A percentile compares a stretch with the other conserved stretches of the same genome.
Conservation (phyloP, 306 rosid species). For the Benincasa hispida region DNA sequence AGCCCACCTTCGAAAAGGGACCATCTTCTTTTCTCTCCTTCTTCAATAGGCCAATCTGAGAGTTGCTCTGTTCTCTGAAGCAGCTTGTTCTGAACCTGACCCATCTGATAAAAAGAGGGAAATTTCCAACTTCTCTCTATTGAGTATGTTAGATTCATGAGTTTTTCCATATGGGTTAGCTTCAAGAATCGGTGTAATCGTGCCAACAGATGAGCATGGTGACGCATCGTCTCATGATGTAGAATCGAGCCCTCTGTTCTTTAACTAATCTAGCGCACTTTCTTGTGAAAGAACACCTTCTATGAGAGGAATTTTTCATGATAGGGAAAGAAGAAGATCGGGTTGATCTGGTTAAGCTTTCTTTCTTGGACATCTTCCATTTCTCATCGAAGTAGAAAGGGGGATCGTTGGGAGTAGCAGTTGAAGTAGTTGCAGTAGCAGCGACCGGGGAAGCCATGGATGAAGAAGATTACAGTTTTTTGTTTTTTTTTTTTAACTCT, state of each 20-base stretch:
- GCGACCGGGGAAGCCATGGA: neutral
- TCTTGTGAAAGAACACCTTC: constrained; percentile 52
- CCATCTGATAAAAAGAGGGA: neutral
- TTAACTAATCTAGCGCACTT: constrained; percentile 76
- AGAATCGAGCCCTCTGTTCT: constrained; percentile 86
- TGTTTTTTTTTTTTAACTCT: too few species aligned
- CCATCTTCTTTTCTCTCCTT: neutral
- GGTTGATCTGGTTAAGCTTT: constrained; percentile 1
- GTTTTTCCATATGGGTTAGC: neutral
- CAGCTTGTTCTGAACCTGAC: neutral
- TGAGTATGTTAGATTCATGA: neutral
- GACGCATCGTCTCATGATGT: constrained; percentile 81
- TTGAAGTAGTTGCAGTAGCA: neutral
- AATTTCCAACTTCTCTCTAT: neutral
- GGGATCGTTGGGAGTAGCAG: constrained; percentile 5
- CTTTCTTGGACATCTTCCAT: constrained; percentile 82
- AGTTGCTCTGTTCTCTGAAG: neutral
- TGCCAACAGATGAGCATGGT: constrained; percentile 93
- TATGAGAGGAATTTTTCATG: constrained; percentile 11
- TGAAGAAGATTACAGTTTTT: neutral
- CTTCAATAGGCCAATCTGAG: neutral
- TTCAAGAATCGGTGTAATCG: constrained; percentile 59
- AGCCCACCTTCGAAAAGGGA: too few species aligned
- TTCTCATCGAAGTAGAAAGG: constrained; percentile 65
- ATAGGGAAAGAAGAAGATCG: constrained; percentile 3